phyloP scores from a whole-genome alignment of 2,329 filamentous ascomycete species.

The Trichoderma simmonsii region DNA sequence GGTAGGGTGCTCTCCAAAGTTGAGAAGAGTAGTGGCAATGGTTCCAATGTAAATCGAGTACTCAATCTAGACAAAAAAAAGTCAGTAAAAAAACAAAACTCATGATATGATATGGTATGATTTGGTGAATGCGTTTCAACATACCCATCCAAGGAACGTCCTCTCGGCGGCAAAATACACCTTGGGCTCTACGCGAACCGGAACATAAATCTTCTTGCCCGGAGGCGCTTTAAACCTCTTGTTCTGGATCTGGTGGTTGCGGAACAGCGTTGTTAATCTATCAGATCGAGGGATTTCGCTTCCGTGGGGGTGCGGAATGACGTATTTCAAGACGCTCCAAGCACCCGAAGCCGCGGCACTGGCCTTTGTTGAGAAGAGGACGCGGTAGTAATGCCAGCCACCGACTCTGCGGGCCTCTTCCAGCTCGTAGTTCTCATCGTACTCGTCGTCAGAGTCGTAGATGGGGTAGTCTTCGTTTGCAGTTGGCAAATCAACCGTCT shows the following conservation, averaged over 20 bases:
- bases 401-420: constrained; percentile 76
- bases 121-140: constrained; percentile 28
- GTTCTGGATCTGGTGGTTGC: constrained; percentile 51
- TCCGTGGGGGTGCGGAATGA: constrained; percentile 54
- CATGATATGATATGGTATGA: background rate
- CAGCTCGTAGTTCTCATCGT: constrained; percentile 68
- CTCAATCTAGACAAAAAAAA: constrained; percentile 61
- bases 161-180: constrained; percentile 96
- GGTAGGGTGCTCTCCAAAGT: constrained; percentile 65
- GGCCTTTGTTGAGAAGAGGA: constrained; percentile 51
- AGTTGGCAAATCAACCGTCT: constrained; percentile 61
- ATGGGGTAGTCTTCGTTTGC: constrained; percentile 72
- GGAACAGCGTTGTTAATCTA: constrained; percentile 52
- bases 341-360: constrained; percentile 42
- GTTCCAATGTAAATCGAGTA: constrained; percentile 92
- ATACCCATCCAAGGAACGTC: constrained; percentile 90
- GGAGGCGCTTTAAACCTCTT: constrained; percentile 69
- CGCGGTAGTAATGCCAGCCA: constrained; percentile 69
- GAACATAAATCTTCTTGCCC: constrained; percentile 92
- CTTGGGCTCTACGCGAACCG: constrained; percentile 93
- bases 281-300: constrained; percentile 57
- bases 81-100: constrained; percentile 21
- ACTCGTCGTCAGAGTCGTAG: constrained; percentile 83
- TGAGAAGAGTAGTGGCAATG: constrained; percentile 78
- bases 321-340: constrained; percentile 44